Evolutionary conservation across 768 basidiomycete genomes (phyloP).

Genomic region (Amanita pallidorosea): DNA sequence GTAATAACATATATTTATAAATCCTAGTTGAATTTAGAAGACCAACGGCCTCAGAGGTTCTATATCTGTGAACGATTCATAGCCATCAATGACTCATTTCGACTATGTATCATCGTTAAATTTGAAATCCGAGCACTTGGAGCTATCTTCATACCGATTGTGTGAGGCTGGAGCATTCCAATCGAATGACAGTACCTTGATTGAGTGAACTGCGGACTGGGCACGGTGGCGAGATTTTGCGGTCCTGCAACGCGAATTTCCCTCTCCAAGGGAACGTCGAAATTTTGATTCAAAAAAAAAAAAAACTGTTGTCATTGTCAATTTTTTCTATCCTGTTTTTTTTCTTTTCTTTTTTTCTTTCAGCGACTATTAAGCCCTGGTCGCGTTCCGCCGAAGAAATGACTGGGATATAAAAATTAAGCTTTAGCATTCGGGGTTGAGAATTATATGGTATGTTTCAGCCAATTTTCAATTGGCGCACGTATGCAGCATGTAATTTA

Average conservation of each 20-base stretch:
- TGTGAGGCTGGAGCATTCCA: neutral
- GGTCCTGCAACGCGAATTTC: neutral
- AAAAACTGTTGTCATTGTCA: neutral
- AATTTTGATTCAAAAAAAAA: neutral
- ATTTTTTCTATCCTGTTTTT: neutral
- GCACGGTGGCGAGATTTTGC: neutral
- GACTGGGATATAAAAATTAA: neutral
- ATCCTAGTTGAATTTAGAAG: neutral
- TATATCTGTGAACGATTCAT: no score
- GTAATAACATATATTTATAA: neutral
- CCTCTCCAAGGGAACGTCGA: neutral
- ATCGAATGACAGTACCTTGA: neutral
- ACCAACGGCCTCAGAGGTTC: no score
- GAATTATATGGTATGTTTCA: neutral
- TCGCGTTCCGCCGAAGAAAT: no score
- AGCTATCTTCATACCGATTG: no score
- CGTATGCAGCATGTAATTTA: conserved; percentile 1
- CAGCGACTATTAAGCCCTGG: neutral
- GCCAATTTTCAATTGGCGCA: neutral
- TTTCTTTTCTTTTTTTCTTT: no score
- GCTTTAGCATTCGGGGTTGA: neutral
- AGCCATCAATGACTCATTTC: neutral
- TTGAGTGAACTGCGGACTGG: neutral
- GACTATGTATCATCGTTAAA: no score
- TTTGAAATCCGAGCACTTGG: no score